These are phyloP conservation scores for Candolleomyces eurysporus DNA, from an alignment of 768 basidiomycete species.

Conservation along the genomic window DNA sequence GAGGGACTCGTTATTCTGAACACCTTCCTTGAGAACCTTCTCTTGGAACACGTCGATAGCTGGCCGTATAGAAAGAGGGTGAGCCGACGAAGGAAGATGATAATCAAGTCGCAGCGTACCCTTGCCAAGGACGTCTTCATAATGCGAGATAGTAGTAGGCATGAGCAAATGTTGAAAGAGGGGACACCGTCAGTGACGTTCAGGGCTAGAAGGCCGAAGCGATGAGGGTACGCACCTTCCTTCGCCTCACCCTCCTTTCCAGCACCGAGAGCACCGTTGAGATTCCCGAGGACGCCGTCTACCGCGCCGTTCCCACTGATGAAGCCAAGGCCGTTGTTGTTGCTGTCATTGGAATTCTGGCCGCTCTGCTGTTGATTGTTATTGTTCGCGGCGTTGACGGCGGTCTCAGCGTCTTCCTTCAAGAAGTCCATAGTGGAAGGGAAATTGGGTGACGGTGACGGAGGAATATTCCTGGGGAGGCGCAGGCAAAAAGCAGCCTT, in stretches of 20 bases:
- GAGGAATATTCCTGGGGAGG: neutral
- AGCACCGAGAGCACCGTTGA: constrained; percentile 16
- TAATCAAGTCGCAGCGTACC: constrained; percentile 8
- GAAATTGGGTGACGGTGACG: neutral
- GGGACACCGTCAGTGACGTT: too few relatives aligned
- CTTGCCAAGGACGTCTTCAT: constrained; percentile 18
- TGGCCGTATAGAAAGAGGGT: constrained; percentile 1
- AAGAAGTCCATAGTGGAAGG: constrained; percentile 13
- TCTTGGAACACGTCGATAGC: constrained; percentile 25
- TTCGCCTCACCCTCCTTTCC: constrained; percentile 15
- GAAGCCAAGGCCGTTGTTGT: neutral
- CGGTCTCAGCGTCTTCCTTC: constrained; percentile 7
- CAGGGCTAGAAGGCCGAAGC: too few relatives aligned
- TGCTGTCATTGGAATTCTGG: constrained; percentile 1
- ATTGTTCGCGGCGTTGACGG: neutral
- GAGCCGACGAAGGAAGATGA: neutral
- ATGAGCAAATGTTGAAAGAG: too few relatives aligned
- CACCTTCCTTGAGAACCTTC: constrained; percentile 25
- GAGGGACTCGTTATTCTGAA: constrained; percentile 32
- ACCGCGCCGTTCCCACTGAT: neutral
- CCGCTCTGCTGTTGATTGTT: neutral
- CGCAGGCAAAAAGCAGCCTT: neutral
- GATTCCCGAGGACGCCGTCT: constrained; percentile 1
- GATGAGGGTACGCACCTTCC: constrained; percentile 4
- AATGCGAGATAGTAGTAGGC: neutral